A percentile compares a stretch with the other conserved stretches of the same genome.
Evolutionary conservation across 805 yeast species (phyloP).

Genomic region (Wickerhamomyces chambardii): DNA sequence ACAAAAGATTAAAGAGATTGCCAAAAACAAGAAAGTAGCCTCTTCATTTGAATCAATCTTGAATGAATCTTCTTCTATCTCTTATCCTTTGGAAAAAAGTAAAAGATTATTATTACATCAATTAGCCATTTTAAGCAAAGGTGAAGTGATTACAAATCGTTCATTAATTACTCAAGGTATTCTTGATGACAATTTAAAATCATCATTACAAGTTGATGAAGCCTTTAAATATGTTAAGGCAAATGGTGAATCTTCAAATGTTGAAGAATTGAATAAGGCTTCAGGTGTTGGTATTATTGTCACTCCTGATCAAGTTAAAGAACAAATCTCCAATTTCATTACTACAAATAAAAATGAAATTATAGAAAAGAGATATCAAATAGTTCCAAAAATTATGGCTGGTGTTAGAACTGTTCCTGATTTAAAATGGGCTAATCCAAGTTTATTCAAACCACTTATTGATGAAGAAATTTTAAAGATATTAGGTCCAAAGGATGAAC

Average conservation of each 20-base stretch:
- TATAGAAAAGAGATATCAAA: constrained; percentile 64
- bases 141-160: constrained; percentile 37
- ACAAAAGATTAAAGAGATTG: constrained; percentile 67
- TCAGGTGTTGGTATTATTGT: constrained; percentile 81
- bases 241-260: constrained; percentile 32
- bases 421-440: constrained; percentile 90
- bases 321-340: constrained; percentile 50
- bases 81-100: constrained; percentile 41
- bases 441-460: constrained; percentile 76
- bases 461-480: constrained; percentile 66
- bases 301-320: constrained; percentile 54
- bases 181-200: constrained; percentile 50
- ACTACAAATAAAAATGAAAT: constrained; percentile 50
- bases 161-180: constrained; percentile 51
- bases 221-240: constrained; percentile 67
- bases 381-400: constrained; percentile 70
- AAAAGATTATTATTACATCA: constrained; percentile 62
- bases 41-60: constrained; percentile 56
- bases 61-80: constrained; percentile 23
- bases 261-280: constrained; percentile 45
- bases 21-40: constrained; percentile 81
- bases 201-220: constrained; percentile 70
- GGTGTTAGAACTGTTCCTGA: constrained; percentile 64
- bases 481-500: constrained; percentile 93
- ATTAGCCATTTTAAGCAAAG: constrained; percentile 66